Percentiles rank a stretch among this genome's conserved stretches.
These are phyloP conservation scores for Orbilia javanica DNA, from an alignment of 2,329 filamentous ascomycete species.

Conservation along the genomic window DNA sequence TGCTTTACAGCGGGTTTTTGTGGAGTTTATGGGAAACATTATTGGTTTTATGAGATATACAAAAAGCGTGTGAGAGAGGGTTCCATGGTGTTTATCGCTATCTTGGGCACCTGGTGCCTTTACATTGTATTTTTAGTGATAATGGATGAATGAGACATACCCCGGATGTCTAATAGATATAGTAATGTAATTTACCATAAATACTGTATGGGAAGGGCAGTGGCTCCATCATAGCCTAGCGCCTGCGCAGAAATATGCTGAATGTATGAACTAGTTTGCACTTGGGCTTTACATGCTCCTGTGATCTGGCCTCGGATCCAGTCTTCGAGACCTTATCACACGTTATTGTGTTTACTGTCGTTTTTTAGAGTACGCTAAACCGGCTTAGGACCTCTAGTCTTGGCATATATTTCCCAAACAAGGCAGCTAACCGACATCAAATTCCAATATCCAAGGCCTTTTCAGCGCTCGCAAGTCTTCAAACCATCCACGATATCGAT, in stretches of 20 bases:
- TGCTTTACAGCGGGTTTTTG: not conserved
- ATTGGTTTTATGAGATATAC: constrained; percentile 3
- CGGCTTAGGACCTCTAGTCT: not conserved
- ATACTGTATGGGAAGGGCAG: no score
- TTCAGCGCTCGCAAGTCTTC: not conserved
- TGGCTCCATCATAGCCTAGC: no score
- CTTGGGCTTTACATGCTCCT: no score
- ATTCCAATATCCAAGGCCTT: not conserved
- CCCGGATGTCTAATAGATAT: not conserved
- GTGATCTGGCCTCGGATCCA: no score
- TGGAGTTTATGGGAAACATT: constrained; percentile 1
- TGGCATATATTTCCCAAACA: not conserved
- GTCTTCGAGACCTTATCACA: no score
- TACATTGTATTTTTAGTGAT: not conserved
- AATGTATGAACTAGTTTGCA: no score
- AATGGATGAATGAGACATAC: not conserved
- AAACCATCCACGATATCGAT: not conserved
- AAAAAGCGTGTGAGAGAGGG: not conserved
- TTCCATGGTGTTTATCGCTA: not conserved
- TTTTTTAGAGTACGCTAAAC: not conserved
- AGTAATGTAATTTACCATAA: no score
- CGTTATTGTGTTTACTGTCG: not conserved
- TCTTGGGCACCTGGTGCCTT: not conserved
- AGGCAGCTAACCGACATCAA: constrained; percentile 20
- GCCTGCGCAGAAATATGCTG: no score